Percentiles rank a stretch among this genome's conserved stretches.
phyloP scores from a whole-genome alignment of 1,284 basidiomycete species.

The Cutaneotrichosporon daszewskae region DNA sequence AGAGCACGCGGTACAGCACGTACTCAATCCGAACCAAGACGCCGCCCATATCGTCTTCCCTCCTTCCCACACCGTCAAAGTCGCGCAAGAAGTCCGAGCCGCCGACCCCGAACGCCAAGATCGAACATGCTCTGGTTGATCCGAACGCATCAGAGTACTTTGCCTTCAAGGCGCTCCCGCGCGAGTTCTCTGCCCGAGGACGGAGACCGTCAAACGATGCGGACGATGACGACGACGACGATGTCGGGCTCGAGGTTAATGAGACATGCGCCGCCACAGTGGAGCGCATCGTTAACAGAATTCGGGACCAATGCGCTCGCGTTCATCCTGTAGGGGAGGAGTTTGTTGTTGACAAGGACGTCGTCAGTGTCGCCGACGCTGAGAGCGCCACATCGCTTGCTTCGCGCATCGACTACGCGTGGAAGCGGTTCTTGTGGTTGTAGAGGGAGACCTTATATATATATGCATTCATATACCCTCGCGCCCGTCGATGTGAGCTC shows the following conservation, averaged over 20 bases:
- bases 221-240: constrained; percentile 27
- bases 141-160: constrained; percentile 36
- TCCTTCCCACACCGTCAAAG: background rate
- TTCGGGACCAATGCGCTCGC: constrained; percentile 63
- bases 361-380: constrained; percentile 71
- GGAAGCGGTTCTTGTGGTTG: constrained; percentile 81
- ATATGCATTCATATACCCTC: no score
- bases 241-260: constrained; percentile 56
- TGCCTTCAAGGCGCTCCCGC: constrained; percentile 51
- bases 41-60: constrained; percentile 1
- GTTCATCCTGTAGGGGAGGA: constrained; percentile 31
- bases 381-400: constrained; percentile 73
- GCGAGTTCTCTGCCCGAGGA: constrained; percentile 32
- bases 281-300: constrained; percentile 63
- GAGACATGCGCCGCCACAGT: constrained; percentile 70
- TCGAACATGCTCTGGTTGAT: constrained; percentile 17
- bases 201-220: constrained; percentile 5
- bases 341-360: constrained; percentile 63
- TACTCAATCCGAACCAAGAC: constrained; percentile 69
- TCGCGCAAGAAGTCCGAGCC: background rate
- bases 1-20: constrained; percentile 64
- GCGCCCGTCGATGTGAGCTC: no score
- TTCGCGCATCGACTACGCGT: constrained; percentile 82
- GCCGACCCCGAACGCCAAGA: constrained; percentile 2
- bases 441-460: no score